These are phyloP conservation scores for Fusarium subtropicale DNA, from an alignment of 2,329 filamentous ascomycete species.

Conservation along the genomic window DNA sequence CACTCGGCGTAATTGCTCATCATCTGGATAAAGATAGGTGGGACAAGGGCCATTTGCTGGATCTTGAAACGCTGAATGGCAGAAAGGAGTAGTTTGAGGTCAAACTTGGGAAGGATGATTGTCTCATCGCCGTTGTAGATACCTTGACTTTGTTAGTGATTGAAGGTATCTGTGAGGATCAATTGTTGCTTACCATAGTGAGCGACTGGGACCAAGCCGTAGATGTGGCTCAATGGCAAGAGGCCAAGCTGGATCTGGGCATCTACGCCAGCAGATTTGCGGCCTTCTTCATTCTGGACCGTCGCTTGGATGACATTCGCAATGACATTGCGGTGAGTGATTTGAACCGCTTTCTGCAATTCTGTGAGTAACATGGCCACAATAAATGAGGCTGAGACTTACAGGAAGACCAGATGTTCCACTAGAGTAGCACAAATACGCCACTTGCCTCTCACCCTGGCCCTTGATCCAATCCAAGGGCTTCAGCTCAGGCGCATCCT, in stretches of 20 bases:
- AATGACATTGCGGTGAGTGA: slow-evolving; percentile 83
- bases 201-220: slow-evolving; percentile 77
- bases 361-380: slow-evolving; percentile 6
- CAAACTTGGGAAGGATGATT: slow-evolving; percentile 80
- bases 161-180: not conserved
- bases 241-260: slow-evolving; percentile 70
- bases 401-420: slow-evolving; percentile 83
- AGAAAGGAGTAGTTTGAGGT: slow-evolving; percentile 72
- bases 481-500: slow-evolving; percentile 63
- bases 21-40: slow-evolving; percentile 82
- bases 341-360: slow-evolving; percentile 81
- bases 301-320: slow-evolving; percentile 76
- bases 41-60: slow-evolving; percentile 74
- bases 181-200: slow-evolving; percentile 23
- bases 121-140: slow-evolving; percentile 79
- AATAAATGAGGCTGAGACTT: slow-evolving; percentile 42
- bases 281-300: slow-evolving; percentile 56
- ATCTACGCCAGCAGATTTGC: slow-evolving; percentile 51
- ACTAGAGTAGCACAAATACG: slow-evolving; percentile 83
- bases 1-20: slow-evolving; percentile 70
- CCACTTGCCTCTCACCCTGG: slow-evolving; percentile 74
- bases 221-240: slow-evolving; percentile 86
- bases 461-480: slow-evolving; percentile 71
- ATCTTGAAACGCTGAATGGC: slow-evolving; percentile 78
- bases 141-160: slow-evolving; percentile 58